Base-by-base conservation (phyloP, 192 early-diverging fungal genomes). In the Backusella psychrophila region DNA sequence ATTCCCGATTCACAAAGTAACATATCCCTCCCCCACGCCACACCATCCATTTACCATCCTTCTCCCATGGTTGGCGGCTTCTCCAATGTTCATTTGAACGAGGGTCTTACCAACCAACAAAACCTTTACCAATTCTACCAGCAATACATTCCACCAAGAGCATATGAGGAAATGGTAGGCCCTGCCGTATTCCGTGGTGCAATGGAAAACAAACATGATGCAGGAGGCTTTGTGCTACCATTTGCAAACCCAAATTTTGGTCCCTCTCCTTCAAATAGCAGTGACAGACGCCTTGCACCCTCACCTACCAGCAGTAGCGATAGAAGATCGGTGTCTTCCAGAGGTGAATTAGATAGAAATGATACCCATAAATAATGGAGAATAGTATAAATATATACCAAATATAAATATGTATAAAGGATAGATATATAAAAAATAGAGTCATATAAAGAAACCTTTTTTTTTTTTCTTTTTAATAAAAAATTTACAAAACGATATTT, bases 41-140 rank as follows among this genome's bases (percentile, higher is more conserved):
- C 63, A 36, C 46, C 31, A 33, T 63, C 56, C 1, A 23, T 33
- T 17, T 26, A 39, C 6, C 56, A 35, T 31, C 63, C 35, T 26
- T 19, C 11, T 31, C 59, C 35, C 7, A 29, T 31, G 26, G 3
- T 38, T 6, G 33, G 26, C 23, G 74, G 74, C 1, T 68, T 75
- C 66, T 75, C 74, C 17, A 56, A 66, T 31, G 33, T 68, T 8
- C 67, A 78, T n/a, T 34, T 78, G 1, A 69, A 69, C 41, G 38
- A 35, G 8, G 72, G 72, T 36, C 68, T 74, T 4, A 75, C 67
- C 23, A 71, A 81, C 31, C 73, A 74, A 14, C 80, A 77, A 49
- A 75, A 80, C 39, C 41, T 76, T 15, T 80, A 80, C 41, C 79
- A 80, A n/a, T 80, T 80, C 26, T 80, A 80, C 41, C 42, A 71